phyloP scores from a whole-genome alignment of 2,329 filamentous ascomycete genomes.

The Didymella segeticola region DNA sequence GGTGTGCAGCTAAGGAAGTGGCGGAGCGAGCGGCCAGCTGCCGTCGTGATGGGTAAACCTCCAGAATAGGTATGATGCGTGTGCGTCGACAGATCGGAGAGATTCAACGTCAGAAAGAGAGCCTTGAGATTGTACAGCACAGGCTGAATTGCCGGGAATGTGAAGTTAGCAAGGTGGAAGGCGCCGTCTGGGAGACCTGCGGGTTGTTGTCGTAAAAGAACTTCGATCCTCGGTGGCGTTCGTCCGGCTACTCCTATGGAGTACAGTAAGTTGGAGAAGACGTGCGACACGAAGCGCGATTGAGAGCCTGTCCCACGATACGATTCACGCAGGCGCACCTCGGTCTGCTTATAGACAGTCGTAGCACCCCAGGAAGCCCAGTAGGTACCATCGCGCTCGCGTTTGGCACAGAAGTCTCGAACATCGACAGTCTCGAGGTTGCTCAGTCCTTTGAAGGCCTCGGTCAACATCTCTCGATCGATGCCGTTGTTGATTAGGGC shows the following conservation, averaged over 20 bases:
- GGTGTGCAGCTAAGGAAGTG: constrained; percentile 51
- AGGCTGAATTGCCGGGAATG: constrained; percentile 47
- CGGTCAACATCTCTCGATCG: constrained; percentile 61
- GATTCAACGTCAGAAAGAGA: constrained; percentile 52
- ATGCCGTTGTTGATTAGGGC: constrained; percentile 52
- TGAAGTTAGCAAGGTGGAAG: constrained; percentile 56
- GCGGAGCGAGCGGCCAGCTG: constrained; percentile 28
- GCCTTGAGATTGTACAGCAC: constrained; percentile 57
- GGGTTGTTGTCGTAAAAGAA: constrained; percentile 48
- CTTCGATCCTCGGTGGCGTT: constrained; percentile 55
- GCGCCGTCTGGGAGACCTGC: constrained; percentile 49
- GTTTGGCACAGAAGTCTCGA: constrained; percentile 64
- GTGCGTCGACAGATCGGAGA: not conserved
- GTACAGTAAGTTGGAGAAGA: constrained; percentile 30
- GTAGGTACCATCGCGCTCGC: constrained; percentile 57
- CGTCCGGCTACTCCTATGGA: constrained; percentile 42
- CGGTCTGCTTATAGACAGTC: constrained; percentile 50
- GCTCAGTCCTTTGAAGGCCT: constrained; percentile 62
- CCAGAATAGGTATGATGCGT: constrained; percentile 23
- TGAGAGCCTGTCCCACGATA: constrained; percentile 11
- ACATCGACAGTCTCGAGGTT: constrained; percentile 65
- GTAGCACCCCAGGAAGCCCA: constrained; percentile 65
- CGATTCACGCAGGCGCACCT: constrained; percentile 27
- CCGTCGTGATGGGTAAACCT: constrained; percentile 7
- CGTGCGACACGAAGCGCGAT: constrained; percentile 19